Conservation (phyloP, 306 rosid genomes). For the Ochetophila trinervis region DNA sequence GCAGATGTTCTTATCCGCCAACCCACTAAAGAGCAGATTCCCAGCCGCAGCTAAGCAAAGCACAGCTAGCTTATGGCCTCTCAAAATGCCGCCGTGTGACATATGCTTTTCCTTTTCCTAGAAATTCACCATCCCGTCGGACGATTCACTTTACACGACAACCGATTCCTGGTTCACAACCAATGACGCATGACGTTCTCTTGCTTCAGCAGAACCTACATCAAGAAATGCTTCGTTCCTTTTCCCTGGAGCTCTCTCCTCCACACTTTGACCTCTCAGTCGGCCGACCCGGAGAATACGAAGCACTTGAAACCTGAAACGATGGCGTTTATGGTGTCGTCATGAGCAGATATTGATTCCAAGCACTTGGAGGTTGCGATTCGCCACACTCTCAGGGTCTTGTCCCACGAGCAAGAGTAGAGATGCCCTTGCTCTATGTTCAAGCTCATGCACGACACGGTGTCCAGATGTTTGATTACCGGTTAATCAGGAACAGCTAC, state of each 20-base stretch:
- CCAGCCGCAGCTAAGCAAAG: constrained; percentile 65
- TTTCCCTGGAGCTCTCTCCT: constrained; percentile 38
- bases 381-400: constrained; percentile 77
- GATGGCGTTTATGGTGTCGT: constrained; percentile 78
- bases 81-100: constrained; percentile 56
- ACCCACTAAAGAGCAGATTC: constrained; percentile 68
- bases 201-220: constrained; percentile 58
- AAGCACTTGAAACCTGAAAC: constrained; percentile 36
- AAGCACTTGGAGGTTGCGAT: constrained; percentile 58
- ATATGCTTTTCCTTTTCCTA: constrained; percentile 56
- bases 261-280: constrained; percentile 89
- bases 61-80: constrained; percentile 79
- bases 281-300: constrained; percentile 82
- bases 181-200: constrained; percentile 84
- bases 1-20: constrained; percentile 77
- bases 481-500: too few species aligned
- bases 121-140: constrained; percentile 73
- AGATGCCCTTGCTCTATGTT: constrained; percentile 55
- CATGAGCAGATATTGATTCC: constrained; percentile 80
- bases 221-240: constrained; percentile 46
- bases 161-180: constrained; percentile 38
- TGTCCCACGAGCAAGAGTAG: constrained; percentile 86
- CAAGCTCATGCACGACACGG: constrained; percentile 68
- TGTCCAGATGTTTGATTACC: constrained; percentile 79
- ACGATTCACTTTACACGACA: constrained; percentile 65